Conservation (phyloP, 257 asterid species). For the Leptodermis oblonga region DNA sequence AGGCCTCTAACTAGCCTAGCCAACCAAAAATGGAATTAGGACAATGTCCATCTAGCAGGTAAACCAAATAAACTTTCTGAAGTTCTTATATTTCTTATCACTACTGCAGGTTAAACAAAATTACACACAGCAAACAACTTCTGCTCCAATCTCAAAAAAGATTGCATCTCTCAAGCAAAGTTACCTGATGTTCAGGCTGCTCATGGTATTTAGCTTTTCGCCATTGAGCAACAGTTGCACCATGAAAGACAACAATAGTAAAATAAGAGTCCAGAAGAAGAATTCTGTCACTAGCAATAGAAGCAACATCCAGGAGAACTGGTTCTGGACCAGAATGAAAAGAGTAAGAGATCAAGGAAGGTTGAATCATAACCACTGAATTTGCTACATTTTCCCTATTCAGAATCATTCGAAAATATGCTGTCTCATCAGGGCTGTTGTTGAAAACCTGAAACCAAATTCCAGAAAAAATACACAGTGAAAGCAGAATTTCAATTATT, state of each 20-base stretch:
- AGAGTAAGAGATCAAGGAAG: conserved; percentile 91
- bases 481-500: not conserved
- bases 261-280: conserved; percentile 93
- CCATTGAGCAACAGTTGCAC: conserved; percentile 95
- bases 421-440: conserved; percentile 99
- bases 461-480: conserved; percentile 14
- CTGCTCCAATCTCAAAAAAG: not conserved
- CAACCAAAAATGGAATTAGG: not conserved
- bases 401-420: conserved; percentile 86
- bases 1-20: not conserved
- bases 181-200: conserved; percentile 87
- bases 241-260: conserved; percentile 90
- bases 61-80: not conserved
- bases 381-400: conserved; percentile 87
- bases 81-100: not conserved
- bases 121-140: not conserved
- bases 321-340: conserved; percentile 94
- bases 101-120: not conserved
- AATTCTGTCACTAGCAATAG: conserved; percentile 88
- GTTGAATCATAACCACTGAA: conserved; percentile 99
- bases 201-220: conserved; percentile 93
- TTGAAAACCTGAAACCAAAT: conserved; percentile 71
- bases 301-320: conserved; percentile 89
- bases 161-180: conserved; percentile 13
- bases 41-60: not conserved